Percentiles rank a stretch among this genome's conserved stretches.
These are phyloP conservation scores for Psidium guajava DNA, from an alignment of 345 rosid genomes.

Conservation along the genomic window DNA sequence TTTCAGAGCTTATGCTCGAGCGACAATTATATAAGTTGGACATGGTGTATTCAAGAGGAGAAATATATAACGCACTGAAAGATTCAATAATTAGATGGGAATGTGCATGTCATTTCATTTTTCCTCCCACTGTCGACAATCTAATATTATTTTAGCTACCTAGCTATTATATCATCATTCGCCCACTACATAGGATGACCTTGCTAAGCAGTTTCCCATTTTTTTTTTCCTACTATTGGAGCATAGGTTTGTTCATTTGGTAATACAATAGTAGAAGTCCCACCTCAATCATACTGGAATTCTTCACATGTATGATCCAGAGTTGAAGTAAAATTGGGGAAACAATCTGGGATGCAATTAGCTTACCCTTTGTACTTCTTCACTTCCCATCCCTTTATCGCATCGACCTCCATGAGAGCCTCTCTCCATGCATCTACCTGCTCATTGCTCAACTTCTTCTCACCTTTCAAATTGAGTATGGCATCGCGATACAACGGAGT, in stretches of 20 bases:
- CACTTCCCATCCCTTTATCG: neutral
- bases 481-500: neutral
- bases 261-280: neutral
- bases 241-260: neutral
- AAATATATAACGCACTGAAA: neutral
- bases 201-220: neutral
- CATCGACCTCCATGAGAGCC: neutral
- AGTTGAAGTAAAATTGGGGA: no score
- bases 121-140: neutral
- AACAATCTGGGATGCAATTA: no score
- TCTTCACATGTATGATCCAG: neutral
- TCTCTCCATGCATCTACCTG: neutral
- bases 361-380: neutral
- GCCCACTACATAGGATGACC: neutral
- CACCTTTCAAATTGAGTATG: no score
- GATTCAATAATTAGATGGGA: neutral
- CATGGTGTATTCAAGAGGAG: neutral
- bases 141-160: neutral
- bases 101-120: neutral
- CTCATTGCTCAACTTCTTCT: neutral
- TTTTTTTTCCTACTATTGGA: neutral
- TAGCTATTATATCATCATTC: neutral
- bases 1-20: neutral
- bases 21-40: neutral
- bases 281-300: neutral